Evolutionary conservation across 2,329 filamentous ascomycete species (phyloP).

Genomic region (Colletotrichum lindemuthianum): DNA sequence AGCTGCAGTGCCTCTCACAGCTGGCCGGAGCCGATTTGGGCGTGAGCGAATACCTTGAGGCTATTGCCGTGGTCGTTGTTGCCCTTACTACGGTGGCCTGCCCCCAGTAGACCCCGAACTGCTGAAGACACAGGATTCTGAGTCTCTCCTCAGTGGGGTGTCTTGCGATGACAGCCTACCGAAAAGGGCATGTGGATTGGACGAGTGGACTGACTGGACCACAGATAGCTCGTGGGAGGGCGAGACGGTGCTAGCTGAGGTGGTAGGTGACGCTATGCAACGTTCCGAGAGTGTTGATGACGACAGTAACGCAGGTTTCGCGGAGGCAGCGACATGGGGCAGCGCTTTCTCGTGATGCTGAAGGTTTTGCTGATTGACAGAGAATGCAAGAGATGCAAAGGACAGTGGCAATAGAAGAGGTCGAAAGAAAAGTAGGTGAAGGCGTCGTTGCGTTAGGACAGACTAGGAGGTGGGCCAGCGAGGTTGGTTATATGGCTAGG

Average conservation of each 20-base stretch:
- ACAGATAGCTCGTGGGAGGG: too few species aligned
- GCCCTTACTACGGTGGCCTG: too few species aligned
- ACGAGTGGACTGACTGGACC: too few species aligned
- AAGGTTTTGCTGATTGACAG: not conserved
- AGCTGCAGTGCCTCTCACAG: constrained; percentile 8
- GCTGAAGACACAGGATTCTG: too few species aligned
- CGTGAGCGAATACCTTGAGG: too few species aligned
- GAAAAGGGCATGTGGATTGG: constrained; percentile 2
- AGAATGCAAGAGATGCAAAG: not conserved
- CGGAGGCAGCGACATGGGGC: constrained; percentile 23
- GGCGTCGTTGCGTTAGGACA: constrained; percentile 4
- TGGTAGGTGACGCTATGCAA: constrained; percentile 12
- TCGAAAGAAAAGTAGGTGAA: constrained; percentile 14
- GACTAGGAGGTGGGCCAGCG: constrained; percentile 3
- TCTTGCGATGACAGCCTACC: constrained; percentile 9
- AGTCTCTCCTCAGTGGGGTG: constrained; percentile 7
- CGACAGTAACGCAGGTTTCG: not conserved
- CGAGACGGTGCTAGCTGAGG: not conserved
- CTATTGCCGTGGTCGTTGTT: too few species aligned
- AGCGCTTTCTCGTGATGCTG: too few species aligned
- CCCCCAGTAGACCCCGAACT: too few species aligned
- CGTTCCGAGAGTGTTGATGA: constrained; percentile 20
- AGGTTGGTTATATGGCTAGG: constrained; percentile 19
- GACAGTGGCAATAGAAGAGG: constrained; percentile 2
- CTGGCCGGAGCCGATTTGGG: not conserved